These are phyloP conservation scores for Fusarium incarnatum DNA, from an alignment of 2,329 filamentous ascomycete species.

Conservation along the genomic window DNA sequence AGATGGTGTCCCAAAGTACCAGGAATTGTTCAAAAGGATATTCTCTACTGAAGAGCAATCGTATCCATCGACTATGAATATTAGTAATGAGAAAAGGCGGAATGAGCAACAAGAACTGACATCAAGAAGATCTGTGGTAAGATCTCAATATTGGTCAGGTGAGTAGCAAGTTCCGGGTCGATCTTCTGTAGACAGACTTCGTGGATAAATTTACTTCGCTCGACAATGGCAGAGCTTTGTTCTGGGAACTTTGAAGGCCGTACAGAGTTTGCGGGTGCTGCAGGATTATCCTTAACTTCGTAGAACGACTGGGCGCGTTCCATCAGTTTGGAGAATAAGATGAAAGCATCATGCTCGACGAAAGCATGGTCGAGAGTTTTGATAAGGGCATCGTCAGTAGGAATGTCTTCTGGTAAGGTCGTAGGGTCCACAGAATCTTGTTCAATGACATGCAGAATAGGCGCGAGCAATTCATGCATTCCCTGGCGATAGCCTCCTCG, in stretches of 20 bases:
- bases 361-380: constrained; percentile 77
- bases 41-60: constrained; percentile 91
- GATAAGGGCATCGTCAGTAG: constrained; percentile 66
- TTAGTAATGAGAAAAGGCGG: constrained; percentile 1
- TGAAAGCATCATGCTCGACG: constrained; percentile 91
- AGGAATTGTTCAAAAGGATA: constrained; percentile 90
- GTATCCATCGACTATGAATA: constrained; percentile 83
- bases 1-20: constrained; percentile 88
- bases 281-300: constrained; percentile 64
- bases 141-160: constrained; percentile 86
- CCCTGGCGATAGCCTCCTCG: constrained; percentile 94
- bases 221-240: constrained; percentile 74
- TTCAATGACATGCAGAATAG: constrained; percentile 85
- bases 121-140: constrained; percentile 97
- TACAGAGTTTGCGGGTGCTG: constrained; percentile 28
- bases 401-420: constrained; percentile 48
- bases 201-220: constrained; percentile 87
- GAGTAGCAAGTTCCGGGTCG: constrained; percentile 84
- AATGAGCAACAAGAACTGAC: constrained; percentile 59
- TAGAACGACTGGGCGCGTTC: constrained; percentile 88
- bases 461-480: constrained; percentile 96
- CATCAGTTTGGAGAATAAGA: constrained; percentile 89
- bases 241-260: constrained; percentile 43
- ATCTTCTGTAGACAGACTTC: constrained; percentile 80
- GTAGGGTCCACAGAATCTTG: constrained; percentile 77